Conservation (phyloP, 345 rosid species). For the Hibiscus trionum region DNA sequence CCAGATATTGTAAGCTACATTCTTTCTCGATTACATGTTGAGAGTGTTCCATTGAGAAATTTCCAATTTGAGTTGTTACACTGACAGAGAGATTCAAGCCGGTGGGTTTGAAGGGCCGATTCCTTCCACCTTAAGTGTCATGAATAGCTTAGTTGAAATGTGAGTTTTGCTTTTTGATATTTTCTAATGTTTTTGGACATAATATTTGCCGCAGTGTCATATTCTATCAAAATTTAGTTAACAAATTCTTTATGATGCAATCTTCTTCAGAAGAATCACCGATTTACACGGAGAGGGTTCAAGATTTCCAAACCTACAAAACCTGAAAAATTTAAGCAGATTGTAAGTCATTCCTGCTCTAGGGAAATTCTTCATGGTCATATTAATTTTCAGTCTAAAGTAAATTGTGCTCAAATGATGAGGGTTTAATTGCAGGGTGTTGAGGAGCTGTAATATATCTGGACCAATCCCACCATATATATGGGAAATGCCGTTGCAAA, state of each 20-base stretch:
- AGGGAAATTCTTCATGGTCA: not conserved
- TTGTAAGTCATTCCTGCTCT: conserved; percentile 28
- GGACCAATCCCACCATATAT: conserved; percentile 12
- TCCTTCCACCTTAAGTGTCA: conserved; percentile 27
- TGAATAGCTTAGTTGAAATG: conserved; percentile 28
- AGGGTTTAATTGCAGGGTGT: conserved; percentile 21
- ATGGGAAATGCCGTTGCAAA: conserved; percentile 11
- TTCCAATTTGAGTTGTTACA: not conserved
- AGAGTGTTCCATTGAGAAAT: not conserved
- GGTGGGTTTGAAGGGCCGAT: conserved; percentile 50
- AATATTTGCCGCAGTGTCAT: not conserved
- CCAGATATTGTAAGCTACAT: not conserved
- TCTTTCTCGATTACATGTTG: not conserved
- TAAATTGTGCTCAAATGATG: not conserved
- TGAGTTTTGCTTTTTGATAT: conserved; percentile 21
- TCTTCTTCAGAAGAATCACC: conserved; percentile 38
- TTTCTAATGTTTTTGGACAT: not conserved
- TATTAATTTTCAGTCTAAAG: not conserved
- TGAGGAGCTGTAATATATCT: conserved; percentile 30
- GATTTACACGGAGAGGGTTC: conserved; percentile 33
- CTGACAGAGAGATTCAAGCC: conserved; percentile 46
- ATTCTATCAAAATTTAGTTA: not conserved
- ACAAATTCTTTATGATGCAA: not conserved
- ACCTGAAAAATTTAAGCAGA: conserved; percentile 20
- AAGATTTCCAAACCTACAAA: conserved; percentile 26